phyloP scores from a whole-genome alignment of 305 asterid genomes.

The Fraxinus latifolia region DNA sequence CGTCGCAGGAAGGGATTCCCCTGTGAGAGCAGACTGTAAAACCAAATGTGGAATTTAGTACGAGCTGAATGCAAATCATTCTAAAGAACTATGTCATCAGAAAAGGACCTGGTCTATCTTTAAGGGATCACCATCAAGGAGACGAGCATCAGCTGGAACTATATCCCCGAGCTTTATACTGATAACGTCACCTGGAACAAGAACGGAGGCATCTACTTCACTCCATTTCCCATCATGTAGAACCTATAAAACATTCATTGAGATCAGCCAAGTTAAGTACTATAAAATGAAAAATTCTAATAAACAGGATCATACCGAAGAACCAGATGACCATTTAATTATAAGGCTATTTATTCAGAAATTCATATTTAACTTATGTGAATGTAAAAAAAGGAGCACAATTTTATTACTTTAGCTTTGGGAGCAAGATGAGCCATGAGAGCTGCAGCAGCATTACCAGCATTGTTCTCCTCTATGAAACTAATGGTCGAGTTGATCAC shows the following conservation, averaged over 20 bases:
- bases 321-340: background rate
- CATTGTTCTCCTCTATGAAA: conserved; percentile 69
- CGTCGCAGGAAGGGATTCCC: conserved; percentile 72
- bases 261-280: background rate
- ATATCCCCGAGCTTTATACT: conserved; percentile 69
- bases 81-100: background rate
- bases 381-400: background rate
- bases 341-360: background rate
- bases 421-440: conserved; percentile 82
- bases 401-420: conserved; percentile 50
- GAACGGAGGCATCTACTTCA: conserved; percentile 64
- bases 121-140: conserved; percentile 67
- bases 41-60: conserved; percentile 19
- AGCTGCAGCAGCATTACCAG: conserved; percentile 76
- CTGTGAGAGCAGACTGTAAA: conserved; percentile 76
- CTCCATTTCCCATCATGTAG: conserved; percentile 63
- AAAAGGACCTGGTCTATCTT: conserved; percentile 60
- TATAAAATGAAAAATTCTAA: background rate
- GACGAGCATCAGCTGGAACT: conserved; percentile 73
- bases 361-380: background rate
- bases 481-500: conserved; percentile 65
- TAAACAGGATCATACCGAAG: background rate
- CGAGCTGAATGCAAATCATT: conserved; percentile 15
- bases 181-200: conserved; percentile 66
- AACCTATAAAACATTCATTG: conserved; percentile 34